A percentile compares a stretch with the other conserved stretches of the same genome.
These are phyloP conservation scores for Pleurotus platypus DNA, from an alignment of 768 basidiomycete genomes.

Conservation along the genomic window DNA sequence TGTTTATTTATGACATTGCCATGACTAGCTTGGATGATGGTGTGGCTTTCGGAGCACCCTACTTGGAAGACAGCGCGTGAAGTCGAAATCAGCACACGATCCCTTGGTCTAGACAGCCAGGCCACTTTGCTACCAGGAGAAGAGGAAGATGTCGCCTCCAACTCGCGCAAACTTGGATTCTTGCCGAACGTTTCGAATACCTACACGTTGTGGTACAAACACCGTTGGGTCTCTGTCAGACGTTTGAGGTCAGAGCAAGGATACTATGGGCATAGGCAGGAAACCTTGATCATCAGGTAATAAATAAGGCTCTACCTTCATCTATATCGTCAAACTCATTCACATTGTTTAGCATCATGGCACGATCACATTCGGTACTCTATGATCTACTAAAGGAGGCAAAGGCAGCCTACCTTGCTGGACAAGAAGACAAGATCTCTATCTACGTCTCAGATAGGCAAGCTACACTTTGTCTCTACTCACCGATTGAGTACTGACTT, in stretches of 20 bases:
- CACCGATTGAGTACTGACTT: background rate
- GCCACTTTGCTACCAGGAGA: conserved; percentile 33
- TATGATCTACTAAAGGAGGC: conserved; percentile 52
- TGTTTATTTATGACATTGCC: too few relatives aligned
- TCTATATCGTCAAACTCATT: background rate
- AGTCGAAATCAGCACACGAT: conserved; percentile 45
- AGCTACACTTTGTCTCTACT: conserved; percentile 1
- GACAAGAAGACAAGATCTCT: conserved; percentile 46
- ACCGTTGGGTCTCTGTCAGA: conserved; percentile 37
- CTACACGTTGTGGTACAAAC: conserved; percentile 46
- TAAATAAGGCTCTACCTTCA: conserved; percentile 7
- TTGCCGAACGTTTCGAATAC: conserved; percentile 36
- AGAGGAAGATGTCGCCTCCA: conserved; percentile 24
- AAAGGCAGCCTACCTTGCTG: conserved; percentile 45
- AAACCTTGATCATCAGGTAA: conserved; percentile 41
- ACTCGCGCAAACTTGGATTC: conserved; percentile 33
- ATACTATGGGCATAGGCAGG: conserved; percentile 30
- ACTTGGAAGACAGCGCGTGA: conserved; percentile 57
- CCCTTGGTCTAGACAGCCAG: conserved; percentile 29
- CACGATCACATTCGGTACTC: conserved; percentile 41
- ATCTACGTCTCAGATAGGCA: conserved; percentile 49
- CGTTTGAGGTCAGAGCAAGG: conserved; percentile 31
- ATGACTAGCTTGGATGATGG: conserved; percentile 61
- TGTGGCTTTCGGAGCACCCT: conserved; percentile 62
- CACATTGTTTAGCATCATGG: conserved; percentile 41